Evolutionary conservation across 2,329 filamentous ascomycete species (phyloP), one percentile per base, ranked within the genome.

Genomic region (Clarireedia hainanense): DNA sequence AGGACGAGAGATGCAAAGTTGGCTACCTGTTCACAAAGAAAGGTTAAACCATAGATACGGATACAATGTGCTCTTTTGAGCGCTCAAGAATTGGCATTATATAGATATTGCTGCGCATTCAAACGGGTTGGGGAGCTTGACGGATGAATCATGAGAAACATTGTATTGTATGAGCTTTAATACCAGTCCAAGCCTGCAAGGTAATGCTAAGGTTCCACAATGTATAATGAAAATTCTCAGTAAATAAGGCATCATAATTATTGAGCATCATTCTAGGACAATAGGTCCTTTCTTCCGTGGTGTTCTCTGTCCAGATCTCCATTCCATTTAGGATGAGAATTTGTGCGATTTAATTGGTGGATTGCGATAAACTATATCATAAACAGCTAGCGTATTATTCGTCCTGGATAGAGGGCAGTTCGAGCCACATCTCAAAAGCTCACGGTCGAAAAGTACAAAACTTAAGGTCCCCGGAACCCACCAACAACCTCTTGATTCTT

Each of bases 1-100:
- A 72, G 58, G 76, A 79, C 50, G 61, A 66, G 58, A 60, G 61
- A 47, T 64, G 64, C 48, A 69, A 70, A 59, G 72, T 80, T 26
- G 71, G 72, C 10, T 81, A 75, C 61, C 62, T 81, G 24, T 74
- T 81, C 65, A 74, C 74, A 26, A 81, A 69, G 57, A 64, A 61
- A 27, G 57, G 56, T 34, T 59, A 57, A 43, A 46, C 3, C 17
- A 50, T 36, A 34, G 45, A 43, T 4, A 26, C 9, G 3, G 26
- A 26, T 15, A 36, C 12, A 12, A 50, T 50, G n/a, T 55, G 36
- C 47, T 43, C 40, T 50, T 36, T 34, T 43, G 24, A 46, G 52
- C 46, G 52, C 46, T 26, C 30, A 9, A 20, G 14, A 6, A 45
- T 26, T 6, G 36, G 23, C 4, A 20, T 42, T 10, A 15, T 20